These are phyloP conservation scores for Nicotiana sylvestris DNA, from an alignment of 257 asterid genomes.

Conservation along the genomic window DNA sequence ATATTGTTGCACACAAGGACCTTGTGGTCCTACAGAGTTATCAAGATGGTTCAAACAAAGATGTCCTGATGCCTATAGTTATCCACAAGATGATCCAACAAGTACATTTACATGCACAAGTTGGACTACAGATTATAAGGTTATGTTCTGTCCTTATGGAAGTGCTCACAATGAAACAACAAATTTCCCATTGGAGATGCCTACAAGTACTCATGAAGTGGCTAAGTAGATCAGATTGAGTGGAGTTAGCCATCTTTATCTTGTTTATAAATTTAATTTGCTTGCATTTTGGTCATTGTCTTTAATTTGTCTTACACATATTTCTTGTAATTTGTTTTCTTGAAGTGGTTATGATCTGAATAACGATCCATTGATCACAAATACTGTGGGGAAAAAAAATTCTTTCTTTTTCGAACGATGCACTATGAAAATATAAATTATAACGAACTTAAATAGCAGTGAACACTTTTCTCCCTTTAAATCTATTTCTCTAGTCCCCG, in stretches of 20 bases:
- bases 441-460: too few relatives aligned
- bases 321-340: neutral
- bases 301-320: neutral
- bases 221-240: neutral
- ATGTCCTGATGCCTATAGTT: slow-evolving; percentile 48
- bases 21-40: slow-evolving; percentile 25
- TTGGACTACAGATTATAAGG: slow-evolving; percentile 39
- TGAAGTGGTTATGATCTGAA: neutral
- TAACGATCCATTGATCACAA: neutral
- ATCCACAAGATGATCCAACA: slow-evolving; percentile 41
- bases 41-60: slow-evolving; percentile 45
- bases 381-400: neutral
- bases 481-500: too few relatives aligned
- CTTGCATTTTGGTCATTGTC: neutral
- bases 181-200: neutral
- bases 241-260: neutral
- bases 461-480: too few relatives aligned
- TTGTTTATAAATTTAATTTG: neutral
- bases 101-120: slow-evolving; percentile 49
- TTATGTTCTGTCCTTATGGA: slow-evolving; percentile 44
- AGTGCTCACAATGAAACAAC: neutral
- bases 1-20: slow-evolving; percentile 38
- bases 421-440: too few relatives aligned
- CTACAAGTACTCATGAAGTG: neutral
- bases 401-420: too few relatives aligned